Conservation (phyloP, 768 basidiomycete species). For the Mycena belliarum region DNA sequence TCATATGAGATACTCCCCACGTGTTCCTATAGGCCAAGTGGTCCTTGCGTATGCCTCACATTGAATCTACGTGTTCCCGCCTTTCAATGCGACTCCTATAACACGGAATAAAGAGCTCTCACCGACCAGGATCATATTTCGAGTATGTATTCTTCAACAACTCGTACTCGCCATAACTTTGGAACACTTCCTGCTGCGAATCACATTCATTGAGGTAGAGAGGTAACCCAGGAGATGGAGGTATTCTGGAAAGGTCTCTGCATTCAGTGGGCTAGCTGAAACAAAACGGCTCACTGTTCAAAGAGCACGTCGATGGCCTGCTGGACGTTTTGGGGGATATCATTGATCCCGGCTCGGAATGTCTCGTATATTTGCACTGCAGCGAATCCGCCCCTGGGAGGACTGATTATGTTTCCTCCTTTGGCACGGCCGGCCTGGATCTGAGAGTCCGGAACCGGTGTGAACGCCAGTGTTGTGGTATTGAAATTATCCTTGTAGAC, state of each 20-base stretch:
- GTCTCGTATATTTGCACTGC: slow-evolving; percentile 36
- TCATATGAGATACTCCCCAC: too few relatives aligned
- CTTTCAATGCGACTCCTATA: neutral
- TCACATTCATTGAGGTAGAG: slow-evolving; percentile 43
- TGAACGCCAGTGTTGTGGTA: slow-evolving; percentile 36
- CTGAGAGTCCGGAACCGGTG: slow-evolving; percentile 37
- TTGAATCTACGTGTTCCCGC: slow-evolving; percentile 31
- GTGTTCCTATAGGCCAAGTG: slow-evolving; percentile 24
- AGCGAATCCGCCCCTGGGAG: slow-evolving; percentile 36
- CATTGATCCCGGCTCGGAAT: slow-evolving; percentile 19
- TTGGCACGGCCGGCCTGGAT: slow-evolving; percentile 33
- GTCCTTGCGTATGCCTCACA: slow-evolving; percentile 34
- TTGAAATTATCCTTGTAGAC: slow-evolving; percentile 27
- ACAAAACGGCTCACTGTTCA: too few relatives aligned
- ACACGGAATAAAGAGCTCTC: slow-evolving; percentile 5
- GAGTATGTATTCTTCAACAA: slow-evolving; percentile 38
- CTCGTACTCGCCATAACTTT: slow-evolving; percentile 40
- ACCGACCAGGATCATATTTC: slow-evolving; percentile 48
- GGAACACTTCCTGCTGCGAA: slow-evolving; percentile 37
- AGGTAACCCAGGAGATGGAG: slow-evolving; percentile 38
- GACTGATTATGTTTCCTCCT: slow-evolving; percentile 41
- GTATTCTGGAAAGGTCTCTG: too few relatives aligned
- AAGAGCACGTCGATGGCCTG: slow-evolving; percentile 30
- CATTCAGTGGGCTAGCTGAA: too few relatives aligned
- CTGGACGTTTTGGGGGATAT: slow-evolving; percentile 27